These are phyloP conservation scores for Gloeopeniophorella convolvens DNA, from an alignment of 768 basidiomycete species.

Conservation along the genomic window DNA sequence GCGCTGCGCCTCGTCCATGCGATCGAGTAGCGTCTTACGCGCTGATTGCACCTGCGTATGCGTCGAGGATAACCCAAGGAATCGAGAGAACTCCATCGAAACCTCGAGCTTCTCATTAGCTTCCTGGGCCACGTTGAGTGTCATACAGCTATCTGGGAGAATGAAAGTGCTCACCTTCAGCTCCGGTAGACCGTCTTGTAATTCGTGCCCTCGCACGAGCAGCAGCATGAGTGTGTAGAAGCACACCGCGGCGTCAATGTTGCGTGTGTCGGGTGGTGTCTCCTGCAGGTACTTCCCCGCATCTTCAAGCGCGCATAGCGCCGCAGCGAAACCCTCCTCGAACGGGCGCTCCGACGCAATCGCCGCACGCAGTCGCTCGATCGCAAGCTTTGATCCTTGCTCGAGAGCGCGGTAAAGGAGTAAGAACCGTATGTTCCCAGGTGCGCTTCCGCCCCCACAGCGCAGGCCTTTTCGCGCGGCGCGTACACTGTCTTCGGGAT, in stretches of 20 bases:
- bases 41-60: constrained; percentile 48
- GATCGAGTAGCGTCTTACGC: constrained; percentile 43
- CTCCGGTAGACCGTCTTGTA: constrained; percentile 44
- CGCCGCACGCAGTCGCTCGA: constrained; percentile 41
- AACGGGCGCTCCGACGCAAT: constrained; percentile 38
- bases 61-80: constrained; percentile 41
- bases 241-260: constrained; percentile 53
- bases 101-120: constrained; percentile 39
- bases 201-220: constrained; percentile 43
- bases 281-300: constrained; percentile 46
- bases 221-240: constrained; percentile 54
- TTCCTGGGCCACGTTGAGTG: constrained; percentile 21
- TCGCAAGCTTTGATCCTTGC: constrained; percentile 52
- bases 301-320: constrained; percentile 56
- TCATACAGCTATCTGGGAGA: not conserved
- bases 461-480: constrained; percentile 63
- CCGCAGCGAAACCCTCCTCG: constrained; percentile 55
- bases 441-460: constrained; percentile 42
- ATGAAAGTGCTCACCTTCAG: constrained; percentile 37
- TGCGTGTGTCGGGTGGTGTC: constrained; percentile 57
- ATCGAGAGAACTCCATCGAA: constrained; percentile 45
- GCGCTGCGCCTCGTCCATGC: constrained; percentile 38
- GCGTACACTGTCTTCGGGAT: constrained; percentile 44
- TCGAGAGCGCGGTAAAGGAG: constrained; percentile 57
- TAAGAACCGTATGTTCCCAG: constrained; percentile 50